Conservation (phyloP, 2,329 filamentous ascomycete species). For the Colletotrichum orbiculare region DNA sequence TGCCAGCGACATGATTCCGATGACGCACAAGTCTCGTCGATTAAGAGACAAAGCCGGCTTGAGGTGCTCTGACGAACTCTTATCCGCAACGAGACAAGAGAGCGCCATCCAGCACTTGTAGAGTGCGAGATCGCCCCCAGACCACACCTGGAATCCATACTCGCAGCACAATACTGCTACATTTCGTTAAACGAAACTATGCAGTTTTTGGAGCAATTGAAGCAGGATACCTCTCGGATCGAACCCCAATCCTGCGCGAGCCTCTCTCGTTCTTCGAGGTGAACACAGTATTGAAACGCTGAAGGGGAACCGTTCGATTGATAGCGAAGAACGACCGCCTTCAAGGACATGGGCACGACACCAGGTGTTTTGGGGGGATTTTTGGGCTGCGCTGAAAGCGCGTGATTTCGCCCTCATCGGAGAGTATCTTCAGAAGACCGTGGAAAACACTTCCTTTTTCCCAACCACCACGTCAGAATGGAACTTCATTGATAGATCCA, state of each 20-base stretch:
- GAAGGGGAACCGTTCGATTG: neutral
- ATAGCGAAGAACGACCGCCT: neutral
- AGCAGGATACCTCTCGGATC: neutral
- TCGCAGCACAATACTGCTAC: neutral
- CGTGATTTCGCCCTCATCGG: neutral
- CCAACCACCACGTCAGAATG: neutral
- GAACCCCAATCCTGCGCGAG: neutral
- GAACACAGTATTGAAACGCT: neutral
- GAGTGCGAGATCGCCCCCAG: neutral
- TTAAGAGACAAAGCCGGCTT: neutral
- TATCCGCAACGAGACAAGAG: neutral
- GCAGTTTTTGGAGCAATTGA: neutral
- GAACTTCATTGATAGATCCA: neutral
- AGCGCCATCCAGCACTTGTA: neutral
- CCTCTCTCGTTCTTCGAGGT: neutral
- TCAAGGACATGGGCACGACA: neutral
- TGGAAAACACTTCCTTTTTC: neutral
- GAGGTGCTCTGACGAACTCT: neutral
- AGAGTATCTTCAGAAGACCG: neutral
- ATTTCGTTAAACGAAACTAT: neutral
- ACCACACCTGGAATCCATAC: neutral
- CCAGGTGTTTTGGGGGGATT: neutral
- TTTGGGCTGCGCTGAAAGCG: neutral
- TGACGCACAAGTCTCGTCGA: neutral
- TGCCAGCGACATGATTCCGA: neutral